Evolutionary conservation across 129 eudicot species (phyloP).

Genomic region (Deinandra increscens): DNA sequence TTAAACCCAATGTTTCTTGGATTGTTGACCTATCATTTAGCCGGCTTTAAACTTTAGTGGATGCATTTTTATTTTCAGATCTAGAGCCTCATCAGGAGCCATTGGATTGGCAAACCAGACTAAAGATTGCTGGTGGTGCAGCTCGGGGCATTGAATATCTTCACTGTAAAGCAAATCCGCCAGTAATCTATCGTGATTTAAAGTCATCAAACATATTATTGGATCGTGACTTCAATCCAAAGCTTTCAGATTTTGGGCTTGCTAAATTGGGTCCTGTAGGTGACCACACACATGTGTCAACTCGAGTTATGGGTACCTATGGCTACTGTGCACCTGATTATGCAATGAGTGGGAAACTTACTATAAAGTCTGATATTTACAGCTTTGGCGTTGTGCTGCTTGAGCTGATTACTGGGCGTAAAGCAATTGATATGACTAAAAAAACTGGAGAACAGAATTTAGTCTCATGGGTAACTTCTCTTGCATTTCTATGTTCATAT

Average conservation of each 20-base stretch:
- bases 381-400: conserved; percentile 89
- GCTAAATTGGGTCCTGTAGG: conserved; percentile 96
- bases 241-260: conserved; percentile 91
- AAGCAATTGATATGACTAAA: conserved; percentile 59
- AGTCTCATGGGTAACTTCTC: conserved; percentile 66
- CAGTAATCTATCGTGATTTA: conserved; percentile 88
- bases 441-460: conserved; percentile 70
- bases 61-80: conserved; percentile 38
- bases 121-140: conserved; percentile 82
- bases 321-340: conserved; percentile 98
- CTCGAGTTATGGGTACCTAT: conserved; percentile 95
- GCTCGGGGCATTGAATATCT: conserved; percentile 91
- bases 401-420: conserved; percentile 80
- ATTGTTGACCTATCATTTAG: neutral
- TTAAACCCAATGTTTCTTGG: neutral
- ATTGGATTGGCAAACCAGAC: conserved; percentile 71
- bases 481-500: conserved; percentile 7
- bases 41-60: neutral
- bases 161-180: conserved; percentile 81
- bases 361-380: conserved; percentile 83
- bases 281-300: conserved; percentile 89
- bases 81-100: conserved; percentile 48
- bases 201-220: conserved; percentile 89
- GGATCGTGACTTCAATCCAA: conserved; percentile 71
- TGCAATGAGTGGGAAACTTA: conserved; percentile 82